Conservation (phyloP, 2,329 filamentous ascomycete species). For the Neonectria hederae region DNA sequence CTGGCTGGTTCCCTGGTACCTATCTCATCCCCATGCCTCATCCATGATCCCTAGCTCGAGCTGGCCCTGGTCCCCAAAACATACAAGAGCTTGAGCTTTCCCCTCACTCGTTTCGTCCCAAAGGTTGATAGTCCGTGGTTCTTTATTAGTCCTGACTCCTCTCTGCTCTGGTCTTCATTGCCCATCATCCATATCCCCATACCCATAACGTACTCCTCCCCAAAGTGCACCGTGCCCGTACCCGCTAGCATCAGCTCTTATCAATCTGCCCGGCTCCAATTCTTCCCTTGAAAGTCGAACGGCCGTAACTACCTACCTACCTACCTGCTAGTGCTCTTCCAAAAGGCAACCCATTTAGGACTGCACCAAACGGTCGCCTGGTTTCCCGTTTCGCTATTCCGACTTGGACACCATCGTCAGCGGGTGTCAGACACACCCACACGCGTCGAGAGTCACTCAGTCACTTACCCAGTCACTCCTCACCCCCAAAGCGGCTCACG, state of each 20-base stretch:
- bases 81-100: slow-evolving; percentile 24
- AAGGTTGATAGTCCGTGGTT: slow-evolving; percentile 19
- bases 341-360: background rate
- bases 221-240: slow-evolving; percentile 15
- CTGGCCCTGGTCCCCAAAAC: slow-evolving; percentile 1
- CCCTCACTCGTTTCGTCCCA: background rate
- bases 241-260: slow-evolving; percentile 18
- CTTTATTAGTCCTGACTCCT: slow-evolving; percentile 5
- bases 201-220: slow-evolving; percentile 15
- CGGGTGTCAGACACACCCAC: slow-evolving; percentile 23
- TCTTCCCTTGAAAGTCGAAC: slow-evolving; percentile 4
- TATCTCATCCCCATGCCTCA: slow-evolving; percentile 18
- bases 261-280: slow-evolving; percentile 17
- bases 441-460: slow-evolving; percentile 11
- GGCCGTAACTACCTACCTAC: slow-evolving; percentile 1
- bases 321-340: slow-evolving; percentile 14
- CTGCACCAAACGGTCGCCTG: slow-evolving; percentile 10
- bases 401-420: slow-evolving; percentile 21
- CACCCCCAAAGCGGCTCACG: background rate
- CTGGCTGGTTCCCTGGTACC: slow-evolving; percentile 12
- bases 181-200: slow-evolving; percentile 7
- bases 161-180: slow-evolving; percentile 3
- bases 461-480: slow-evolving; percentile 9
- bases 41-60: slow-evolving; percentile 13
- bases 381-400: slow-evolving; percentile 5